phyloP scores from a whole-genome alignment of 2,329 filamentous ascomycete genomes.

The Venturiaceae sp. region DNA sequence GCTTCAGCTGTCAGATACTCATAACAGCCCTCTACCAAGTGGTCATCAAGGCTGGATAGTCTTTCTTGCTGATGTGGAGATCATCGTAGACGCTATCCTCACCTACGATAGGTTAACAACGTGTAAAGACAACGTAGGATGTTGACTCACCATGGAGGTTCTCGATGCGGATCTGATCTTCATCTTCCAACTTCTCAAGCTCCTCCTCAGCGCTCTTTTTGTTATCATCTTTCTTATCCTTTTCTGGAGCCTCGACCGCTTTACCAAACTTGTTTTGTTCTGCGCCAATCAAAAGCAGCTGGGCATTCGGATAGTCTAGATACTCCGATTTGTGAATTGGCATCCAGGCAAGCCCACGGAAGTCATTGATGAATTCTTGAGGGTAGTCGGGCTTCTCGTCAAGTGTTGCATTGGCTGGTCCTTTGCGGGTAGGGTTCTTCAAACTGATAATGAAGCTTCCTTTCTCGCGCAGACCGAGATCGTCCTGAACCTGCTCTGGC shows the following conservation, averaged over 20 bases:
- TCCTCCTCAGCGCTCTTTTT: slow-evolving; percentile 60
- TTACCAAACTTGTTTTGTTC: slow-evolving; percentile 42
- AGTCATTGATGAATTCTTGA: slow-evolving; percentile 59
- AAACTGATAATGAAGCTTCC: slow-evolving; percentile 72
- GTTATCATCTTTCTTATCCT: slow-evolving; percentile 42
- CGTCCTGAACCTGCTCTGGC: slow-evolving; percentile 61
- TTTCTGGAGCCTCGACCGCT: slow-evolving; percentile 46
- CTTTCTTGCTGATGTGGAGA: slow-evolving; percentile 48
- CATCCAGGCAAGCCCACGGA: slow-evolving; percentile 63
- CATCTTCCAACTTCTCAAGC: slow-evolving; percentile 63
- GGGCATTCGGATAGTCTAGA: slow-evolving; percentile 63
- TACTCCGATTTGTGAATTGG: slow-evolving; percentile 58
- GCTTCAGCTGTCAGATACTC: neutral
- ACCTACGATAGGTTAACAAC: slow-evolving; percentile 26
- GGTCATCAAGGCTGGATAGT: slow-evolving; percentile 54
- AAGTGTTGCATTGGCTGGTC: slow-evolving; percentile 54
- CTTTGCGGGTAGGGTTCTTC: slow-evolving; percentile 66
- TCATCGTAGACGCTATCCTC: slow-evolving; percentile 53
- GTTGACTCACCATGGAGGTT: slow-evolving; percentile 40
- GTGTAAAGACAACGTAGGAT: neutral
- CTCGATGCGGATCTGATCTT: slow-evolving; percentile 60
- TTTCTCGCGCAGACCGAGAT: slow-evolving; percentile 60
- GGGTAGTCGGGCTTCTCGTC: slow-evolving; percentile 60
- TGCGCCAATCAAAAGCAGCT: slow-evolving; percentile 72
- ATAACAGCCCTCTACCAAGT: slow-evolving; percentile 39